phyloP scores from a whole-genome alignment of 2,329 filamentous ascomycete genomes.

The Zarea fungicola region DNA sequence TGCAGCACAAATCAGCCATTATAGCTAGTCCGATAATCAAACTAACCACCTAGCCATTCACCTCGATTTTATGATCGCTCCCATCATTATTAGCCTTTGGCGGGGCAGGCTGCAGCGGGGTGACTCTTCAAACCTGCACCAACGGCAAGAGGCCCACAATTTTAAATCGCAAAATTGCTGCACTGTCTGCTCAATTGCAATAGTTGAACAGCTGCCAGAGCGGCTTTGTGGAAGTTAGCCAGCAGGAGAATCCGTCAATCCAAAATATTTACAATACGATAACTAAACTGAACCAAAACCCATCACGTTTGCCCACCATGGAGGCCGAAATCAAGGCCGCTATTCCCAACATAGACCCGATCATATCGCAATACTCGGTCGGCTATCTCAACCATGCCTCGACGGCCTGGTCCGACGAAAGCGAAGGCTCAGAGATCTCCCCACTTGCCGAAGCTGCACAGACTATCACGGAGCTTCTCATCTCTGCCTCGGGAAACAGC shows the following conservation, averaged over 20 bases:
- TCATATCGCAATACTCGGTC: constrained; percentile 87
- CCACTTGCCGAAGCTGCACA: constrained; percentile 80
- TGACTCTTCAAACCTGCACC: constrained; percentile 1
- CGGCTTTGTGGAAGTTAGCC: too few relatives aligned
- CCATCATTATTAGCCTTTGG: too few relatives aligned
- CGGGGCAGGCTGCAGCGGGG: constrained; percentile 5
- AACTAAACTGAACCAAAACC: not conserved
- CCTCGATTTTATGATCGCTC: too few relatives aligned
- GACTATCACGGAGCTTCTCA: constrained; percentile 77
- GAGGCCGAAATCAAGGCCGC: constrained; percentile 81
- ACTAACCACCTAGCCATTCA: too few relatives aligned
- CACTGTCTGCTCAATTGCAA: not conserved
- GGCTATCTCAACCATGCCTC: constrained; percentile 94
- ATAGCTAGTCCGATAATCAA: too few relatives aligned
- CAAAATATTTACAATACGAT: not conserved
- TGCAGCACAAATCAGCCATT: too few relatives aligned
- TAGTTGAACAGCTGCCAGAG: not conserved
- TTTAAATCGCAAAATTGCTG: constrained; percentile 12
- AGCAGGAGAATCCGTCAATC: not conserved
- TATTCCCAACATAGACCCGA: constrained; percentile 80
- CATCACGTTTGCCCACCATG: constrained; percentile 47
- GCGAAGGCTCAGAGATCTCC: constrained; percentile 57
- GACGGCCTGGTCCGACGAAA: constrained; percentile 70
- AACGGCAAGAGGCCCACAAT: constrained; percentile 1
- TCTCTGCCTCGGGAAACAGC: constrained; percentile 80